Base-by-base conservation (phyloP, 106 monocot genomes). In the Apostasia shenzhenica region DNA sequence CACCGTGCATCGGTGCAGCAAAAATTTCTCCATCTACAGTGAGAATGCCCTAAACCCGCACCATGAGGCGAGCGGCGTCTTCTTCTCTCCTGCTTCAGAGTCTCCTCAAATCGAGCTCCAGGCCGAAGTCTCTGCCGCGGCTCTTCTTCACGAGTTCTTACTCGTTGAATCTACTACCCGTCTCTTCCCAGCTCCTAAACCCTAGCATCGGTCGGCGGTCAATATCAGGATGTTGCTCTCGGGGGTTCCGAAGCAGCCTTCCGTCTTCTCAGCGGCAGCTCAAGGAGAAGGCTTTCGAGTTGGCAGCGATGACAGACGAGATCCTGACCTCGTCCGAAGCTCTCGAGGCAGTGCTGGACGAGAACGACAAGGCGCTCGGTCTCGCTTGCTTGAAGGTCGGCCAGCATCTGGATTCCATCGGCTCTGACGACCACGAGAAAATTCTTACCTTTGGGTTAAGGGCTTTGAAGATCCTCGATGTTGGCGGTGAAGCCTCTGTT, bases 371-470 rank as follows among this genome's bases (percentile, higher is more conserved):
- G 66, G 57, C 40, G 48, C 89, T 92, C 14, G 95, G 82, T 53
- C 69, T 97, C 42, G 95, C 95, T 41, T 97, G 89, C 75, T 49
- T 97, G 47, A 92, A 92, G 75, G 84, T 92, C 5, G 92, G 84
- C 8, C 88, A 89, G 73, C 88, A 88, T 52, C 76, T 95, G 47
- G 85, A 91, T 6, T 60, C 86, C 43, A 69, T 71, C 8, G 82
- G 70, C 52, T 67, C 63, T 45, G 79, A 78, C 0, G 82, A 89
- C 26, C 74, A 57, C 12, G 80, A 79, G n/a, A 74, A 73, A 58
- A 81, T 77, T 57, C 72, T 97, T 14, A 38, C 1, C 4, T 89
- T 89, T 13, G 84, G 80, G 1, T 67, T 81, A 54, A 73, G 89
- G 45, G 84, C 91, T 14, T 67, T 97, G 6, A 63, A 65, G 38